Evolutionary conservation across 371 early-diverging fungal species (phyloP), one percentile per base, ranked within the genome.

Genomic region (Funneliformis caledonium): DNA sequence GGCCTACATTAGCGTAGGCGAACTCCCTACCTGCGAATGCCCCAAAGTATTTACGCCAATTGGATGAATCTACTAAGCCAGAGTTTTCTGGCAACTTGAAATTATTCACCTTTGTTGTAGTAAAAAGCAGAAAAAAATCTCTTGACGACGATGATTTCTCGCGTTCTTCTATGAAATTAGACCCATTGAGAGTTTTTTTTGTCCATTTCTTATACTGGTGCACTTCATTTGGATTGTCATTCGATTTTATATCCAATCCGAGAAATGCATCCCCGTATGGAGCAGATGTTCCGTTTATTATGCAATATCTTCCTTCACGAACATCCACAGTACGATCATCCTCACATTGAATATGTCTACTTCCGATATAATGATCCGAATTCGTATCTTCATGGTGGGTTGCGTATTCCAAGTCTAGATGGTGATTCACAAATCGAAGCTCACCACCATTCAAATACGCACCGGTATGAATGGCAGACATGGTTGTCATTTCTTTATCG

Each of bases 21-120:
- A 78, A 76, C 37, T 82, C 83, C 52, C 82, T 83, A 62, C 83
- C 80, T 12, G 83, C 72, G 80, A 82, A 83, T 65, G 82, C 82
- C 56, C 83, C 82, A 76, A 83, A 83, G 80, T 83, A 83, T 60
- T 31, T 47, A 60, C 50, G 47, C 84, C 82, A 64, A 26, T 82
- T 82, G 16, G 76, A 76, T 73, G 45, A 50, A 56, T 84, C 84
- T 72, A 84, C 82, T 42, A 82, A 76, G 48, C 82, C 84, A 45
- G 82, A 84, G 60, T 78, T 65, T 47, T 45, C n/a, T 75, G 84
- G 82, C 42, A 82, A 82, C 43, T 82, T 42, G 48, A 76, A 60
- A 48, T 81, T 67, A 31, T 37, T 26, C 5, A 14, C 31, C 11
- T 65, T 22, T 19, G 67, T 31, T 26, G 42, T 65, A 31, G 43